Conservation (phyloP, 2,329 filamentous ascomycete species). For the Tolypocladium tropicale region DNA sequence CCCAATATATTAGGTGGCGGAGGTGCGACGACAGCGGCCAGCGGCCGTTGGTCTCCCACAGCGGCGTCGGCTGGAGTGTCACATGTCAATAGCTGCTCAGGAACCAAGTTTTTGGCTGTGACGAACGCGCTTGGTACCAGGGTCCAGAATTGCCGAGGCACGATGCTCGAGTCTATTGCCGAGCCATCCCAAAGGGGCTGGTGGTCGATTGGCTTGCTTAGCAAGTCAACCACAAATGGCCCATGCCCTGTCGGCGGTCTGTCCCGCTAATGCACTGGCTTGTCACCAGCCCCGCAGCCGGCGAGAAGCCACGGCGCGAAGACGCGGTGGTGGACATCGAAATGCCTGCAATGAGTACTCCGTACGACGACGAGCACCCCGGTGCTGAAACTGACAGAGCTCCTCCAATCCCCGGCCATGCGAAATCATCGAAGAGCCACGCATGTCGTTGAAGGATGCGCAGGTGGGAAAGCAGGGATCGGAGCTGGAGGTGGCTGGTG, state of each 20-base stretch:
- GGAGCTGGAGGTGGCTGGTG: not conserved
- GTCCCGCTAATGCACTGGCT: not conserved
- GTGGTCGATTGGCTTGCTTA: not conserved
- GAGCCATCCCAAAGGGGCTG: not conserved
- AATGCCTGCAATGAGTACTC: not conserved
- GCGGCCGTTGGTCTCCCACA: not conserved
- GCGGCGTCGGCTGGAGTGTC: not conserved
- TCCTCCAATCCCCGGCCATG: not conserved
- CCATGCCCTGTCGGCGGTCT: not conserved
- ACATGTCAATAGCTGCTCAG: not conserved
- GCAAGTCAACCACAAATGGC: not conserved
- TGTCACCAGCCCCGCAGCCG: not conserved
- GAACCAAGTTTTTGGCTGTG: not conserved
- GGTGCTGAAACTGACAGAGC: not conserved
- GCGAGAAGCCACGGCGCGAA: not conserved
- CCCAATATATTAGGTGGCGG: not conserved
- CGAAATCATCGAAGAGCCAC: too few relatives aligned
- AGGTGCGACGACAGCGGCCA: not conserved
- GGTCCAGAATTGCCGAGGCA: not conserved
- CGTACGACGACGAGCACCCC: not conserved
- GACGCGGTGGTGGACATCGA: not conserved
- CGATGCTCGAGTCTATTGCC: not conserved
- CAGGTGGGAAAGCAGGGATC: not conserved
- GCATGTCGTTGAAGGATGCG: not conserved
- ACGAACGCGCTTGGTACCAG: not conserved